Base-by-base conservation (phyloP, 139 green algal species). In the Chlamydomonas sp. region DNA sequence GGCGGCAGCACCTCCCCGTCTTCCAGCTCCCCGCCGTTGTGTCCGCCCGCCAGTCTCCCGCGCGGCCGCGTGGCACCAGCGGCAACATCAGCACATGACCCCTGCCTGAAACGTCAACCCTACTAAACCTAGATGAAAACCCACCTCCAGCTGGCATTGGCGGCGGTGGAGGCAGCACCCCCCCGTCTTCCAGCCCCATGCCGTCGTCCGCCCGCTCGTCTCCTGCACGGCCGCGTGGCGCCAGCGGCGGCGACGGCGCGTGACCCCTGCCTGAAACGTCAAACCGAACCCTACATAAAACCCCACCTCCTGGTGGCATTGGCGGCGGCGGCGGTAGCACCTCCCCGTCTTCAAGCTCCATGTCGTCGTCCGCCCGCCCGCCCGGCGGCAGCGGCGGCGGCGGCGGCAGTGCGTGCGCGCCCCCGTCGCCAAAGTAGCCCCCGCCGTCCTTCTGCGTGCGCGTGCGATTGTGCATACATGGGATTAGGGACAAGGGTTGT, bases 271-370 rank as follows among this genome's bases (percentile, higher is more conserved):
- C n/a, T n/a, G n/a, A n/a, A n/a, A n/a, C n/a, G n/a, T n/a, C n/a
- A n/a, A n/a, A n/a, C n/a, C n/a, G n/a, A n/a, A n/a, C n/a, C n/a
- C n/a, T n/a, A n/a, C n/a, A n/a, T n/a, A n/a, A n/a, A n/a, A n/a
- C 39, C 58, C 24, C 1, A 77, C 77, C 20, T 73, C 65, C 77
- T 1, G 38, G 60, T 2, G 67, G 66, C 33, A 61, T 49, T 5
- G 76, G 60, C 5, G 76, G 48, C 43, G 49, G 39, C 35, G 48
- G 69, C 24, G 65, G 29, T 4, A 64, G 31, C 35, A 70, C 50
- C 60, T 83, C 76, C 3, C 80, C 80, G n/a, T 83, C 76, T 48
- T 83, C 81, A 20, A 86, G 38, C 0, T 86, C 81, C 81, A 86
- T 86, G 64, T 86, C 76, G 13, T 77, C 77, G 5, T 57, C 70